Conservation (phyloP, 192 early-diverging fungal genomes). For the Paraglomus brasilianum region DNA sequence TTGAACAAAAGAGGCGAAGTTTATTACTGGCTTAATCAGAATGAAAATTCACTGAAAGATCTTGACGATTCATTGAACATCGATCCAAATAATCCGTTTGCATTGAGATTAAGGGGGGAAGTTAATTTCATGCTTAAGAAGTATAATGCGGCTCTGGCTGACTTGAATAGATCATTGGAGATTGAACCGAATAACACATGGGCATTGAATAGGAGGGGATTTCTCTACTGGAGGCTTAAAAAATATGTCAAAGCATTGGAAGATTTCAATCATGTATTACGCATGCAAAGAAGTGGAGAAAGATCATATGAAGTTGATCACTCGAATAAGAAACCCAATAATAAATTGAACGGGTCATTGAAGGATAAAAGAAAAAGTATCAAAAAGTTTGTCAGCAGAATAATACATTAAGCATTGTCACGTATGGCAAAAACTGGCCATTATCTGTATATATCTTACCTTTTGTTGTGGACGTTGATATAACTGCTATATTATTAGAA, state of each 20-base stretch:
- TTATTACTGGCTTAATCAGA: conserved; percentile 4
- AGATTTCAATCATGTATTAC: conserved; percentile 11
- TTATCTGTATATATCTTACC: too few species aligned
- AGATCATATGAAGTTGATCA: too few species aligned
- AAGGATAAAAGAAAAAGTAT: too few species aligned
- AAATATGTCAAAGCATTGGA: neutral
- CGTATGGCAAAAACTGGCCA: too few species aligned
- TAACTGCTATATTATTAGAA: too few species aligned
- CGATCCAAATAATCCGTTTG: neutral
- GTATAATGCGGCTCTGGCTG: neutral
- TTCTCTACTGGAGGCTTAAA: neutral
- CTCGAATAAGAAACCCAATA: too few species aligned
- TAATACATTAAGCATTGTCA: too few species aligned
- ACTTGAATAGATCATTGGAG: conserved; percentile 16
- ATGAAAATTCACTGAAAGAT: conserved; percentile 8
- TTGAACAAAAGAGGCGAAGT: neutral
- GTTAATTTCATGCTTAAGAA: conserved; percentile 4
- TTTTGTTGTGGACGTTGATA: too few species aligned
- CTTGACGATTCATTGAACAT: neutral
- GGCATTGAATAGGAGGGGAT: conserved; percentile 6
- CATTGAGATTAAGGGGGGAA: conserved; percentile 17
- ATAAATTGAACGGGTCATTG: too few species aligned
- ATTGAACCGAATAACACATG: conserved; percentile 13
- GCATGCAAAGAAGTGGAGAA: neutral
- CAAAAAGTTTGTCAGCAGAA: too few species aligned